phyloP scores from a whole-genome alignment of 2,329 filamentous ascomycete species.

The Colletotrichum cordylinicola region DNA sequence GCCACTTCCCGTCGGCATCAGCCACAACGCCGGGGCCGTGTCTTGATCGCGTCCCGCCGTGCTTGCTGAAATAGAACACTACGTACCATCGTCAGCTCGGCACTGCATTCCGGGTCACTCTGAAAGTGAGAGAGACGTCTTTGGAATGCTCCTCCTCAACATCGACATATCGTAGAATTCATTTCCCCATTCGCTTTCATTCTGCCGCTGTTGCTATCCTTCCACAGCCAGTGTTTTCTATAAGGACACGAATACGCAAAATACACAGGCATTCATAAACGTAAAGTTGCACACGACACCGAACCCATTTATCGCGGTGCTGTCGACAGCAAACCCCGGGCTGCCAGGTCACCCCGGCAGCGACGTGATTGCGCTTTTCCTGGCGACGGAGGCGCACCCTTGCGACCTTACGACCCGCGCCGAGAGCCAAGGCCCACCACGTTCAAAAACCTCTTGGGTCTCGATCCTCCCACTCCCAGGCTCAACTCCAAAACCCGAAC shows the following conservation, averaged over 20 bases:
- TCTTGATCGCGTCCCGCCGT: not conserved
- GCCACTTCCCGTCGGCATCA: not conserved
- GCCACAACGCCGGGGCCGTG: not conserved
- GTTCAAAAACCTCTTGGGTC: constrained; percentile 14
- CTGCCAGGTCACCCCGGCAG: constrained; percentile 1
- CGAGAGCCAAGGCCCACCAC: constrained; percentile 4
- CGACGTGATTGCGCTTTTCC: constrained; percentile 7
- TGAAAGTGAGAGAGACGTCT: not conserved
- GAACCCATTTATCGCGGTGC: not conserved
- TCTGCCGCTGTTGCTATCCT: not conserved
- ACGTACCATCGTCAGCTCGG: not conserved
- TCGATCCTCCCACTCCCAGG: not conserved
- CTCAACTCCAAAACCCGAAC: constrained; percentile 20
- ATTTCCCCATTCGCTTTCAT: not conserved
- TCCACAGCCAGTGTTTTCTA: not conserved
- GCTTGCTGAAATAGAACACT: not conserved
- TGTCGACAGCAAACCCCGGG: not conserved
- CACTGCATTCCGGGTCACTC: not conserved
- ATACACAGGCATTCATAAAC: not conserved
- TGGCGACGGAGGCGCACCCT: constrained; percentile 1
- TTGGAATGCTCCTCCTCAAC: not conserved
- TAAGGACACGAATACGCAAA: not conserved
- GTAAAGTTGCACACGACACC: not conserved
- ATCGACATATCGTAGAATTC: not conserved
- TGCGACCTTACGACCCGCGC: constrained; percentile 7